phyloP scores from a whole-genome alignment of 345 rosid genomes.

The Gynandropsis gynandra region DNA sequence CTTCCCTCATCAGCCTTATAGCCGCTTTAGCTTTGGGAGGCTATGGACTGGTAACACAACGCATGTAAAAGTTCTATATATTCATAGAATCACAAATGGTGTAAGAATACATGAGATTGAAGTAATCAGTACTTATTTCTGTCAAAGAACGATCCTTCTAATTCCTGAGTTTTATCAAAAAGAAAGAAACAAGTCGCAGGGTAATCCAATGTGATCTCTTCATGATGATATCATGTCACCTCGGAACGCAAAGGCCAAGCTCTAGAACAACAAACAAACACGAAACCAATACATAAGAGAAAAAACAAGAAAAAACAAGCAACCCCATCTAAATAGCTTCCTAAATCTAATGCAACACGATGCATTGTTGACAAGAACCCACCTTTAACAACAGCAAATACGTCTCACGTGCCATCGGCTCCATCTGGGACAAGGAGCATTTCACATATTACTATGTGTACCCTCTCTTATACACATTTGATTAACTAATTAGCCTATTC shows the following conservation, averaged over 20 bases:
- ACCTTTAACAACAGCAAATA: slow-evolving; percentile 69
- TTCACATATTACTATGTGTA: slow-evolving; percentile 24
- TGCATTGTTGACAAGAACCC: slow-evolving; percentile 46
- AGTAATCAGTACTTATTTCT: too few relatives aligned
- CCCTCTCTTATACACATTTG: slow-evolving; percentile 15
- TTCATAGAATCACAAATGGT: slow-evolving; percentile 9
- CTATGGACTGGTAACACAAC: not conserved
- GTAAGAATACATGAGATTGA: slow-evolving; percentile 16
- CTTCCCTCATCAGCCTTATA: too few relatives aligned
- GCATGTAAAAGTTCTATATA: not conserved
- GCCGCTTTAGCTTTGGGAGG: not conserved
- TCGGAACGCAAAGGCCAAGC: slow-evolving; percentile 80
- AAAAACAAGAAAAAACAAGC: slow-evolving; percentile 11
- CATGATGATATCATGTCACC: slow-evolving; percentile 48
- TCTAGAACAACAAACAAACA: slow-evolving; percentile 37
- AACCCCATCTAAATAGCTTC: slow-evolving; percentile 15
- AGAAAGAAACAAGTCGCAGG: slow-evolving; percentile 22
- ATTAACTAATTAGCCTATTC: slow-evolving; percentile 15
- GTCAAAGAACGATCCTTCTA: slow-evolving; percentile 9
- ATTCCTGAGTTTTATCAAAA: slow-evolving; percentile 4
- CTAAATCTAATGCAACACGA: slow-evolving; percentile 21
- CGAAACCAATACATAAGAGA: slow-evolving; percentile 9
- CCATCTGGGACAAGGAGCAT: slow-evolving; percentile 95
- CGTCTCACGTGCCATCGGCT: slow-evolving; percentile 90
- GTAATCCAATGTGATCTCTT: slow-evolving; percentile 21